phyloP scores from a whole-genome alignment of 371 early-diverging fungal species.

The Mucor velutinosus region DNA sequence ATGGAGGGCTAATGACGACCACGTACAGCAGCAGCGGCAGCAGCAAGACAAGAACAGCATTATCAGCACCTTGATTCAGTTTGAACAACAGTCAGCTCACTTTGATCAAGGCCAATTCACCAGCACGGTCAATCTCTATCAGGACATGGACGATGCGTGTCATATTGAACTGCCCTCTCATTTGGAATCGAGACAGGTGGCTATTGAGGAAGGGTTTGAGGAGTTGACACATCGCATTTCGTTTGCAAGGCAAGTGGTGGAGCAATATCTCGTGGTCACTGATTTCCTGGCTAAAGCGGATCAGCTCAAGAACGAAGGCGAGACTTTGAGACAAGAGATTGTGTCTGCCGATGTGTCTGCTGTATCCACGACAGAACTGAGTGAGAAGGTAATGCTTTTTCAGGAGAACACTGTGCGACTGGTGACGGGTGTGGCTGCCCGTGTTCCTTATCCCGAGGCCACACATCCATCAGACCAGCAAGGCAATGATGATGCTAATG shows the following conservation, averaged over 20 bases:
- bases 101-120: slow-evolving; percentile 50
- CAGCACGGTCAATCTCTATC: slow-evolving; percentile 40
- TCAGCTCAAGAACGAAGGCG: slow-evolving; percentile 28
- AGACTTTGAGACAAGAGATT: slow-evolving; percentile 27
- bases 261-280: slow-evolving; percentile 43
- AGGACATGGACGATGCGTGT: slow-evolving; percentile 50
- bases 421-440: slow-evolving; percentile 29
- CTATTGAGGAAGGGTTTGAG: slow-evolving; percentile 47
- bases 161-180: slow-evolving; percentile 43
- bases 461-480: slow-evolving; percentile 23
- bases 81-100: slow-evolving; percentile 34
- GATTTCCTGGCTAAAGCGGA: slow-evolving; percentile 39
- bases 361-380: slow-evolving; percentile 12
- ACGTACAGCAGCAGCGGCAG: background rate
- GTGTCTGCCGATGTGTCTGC: slow-evolving; percentile 17
- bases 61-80: slow-evolving; percentile 25
- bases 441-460: slow-evolving; percentile 41
- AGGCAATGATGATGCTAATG: slow-evolving; percentile 41
- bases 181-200: slow-evolving; percentile 47
- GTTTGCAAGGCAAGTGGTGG: slow-evolving; percentile 48
- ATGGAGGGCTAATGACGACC: slow-evolving; percentile 25
- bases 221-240: slow-evolving; percentile 37
- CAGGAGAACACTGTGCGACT: slow-evolving; percentile 39
- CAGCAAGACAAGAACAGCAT: slow-evolving; percentile 8
- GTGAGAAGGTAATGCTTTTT: slow-evolving; percentile 28